phyloP scores from a whole-genome alignment of 139 green algal genomes.

The Dunaliella sp. region DNA sequence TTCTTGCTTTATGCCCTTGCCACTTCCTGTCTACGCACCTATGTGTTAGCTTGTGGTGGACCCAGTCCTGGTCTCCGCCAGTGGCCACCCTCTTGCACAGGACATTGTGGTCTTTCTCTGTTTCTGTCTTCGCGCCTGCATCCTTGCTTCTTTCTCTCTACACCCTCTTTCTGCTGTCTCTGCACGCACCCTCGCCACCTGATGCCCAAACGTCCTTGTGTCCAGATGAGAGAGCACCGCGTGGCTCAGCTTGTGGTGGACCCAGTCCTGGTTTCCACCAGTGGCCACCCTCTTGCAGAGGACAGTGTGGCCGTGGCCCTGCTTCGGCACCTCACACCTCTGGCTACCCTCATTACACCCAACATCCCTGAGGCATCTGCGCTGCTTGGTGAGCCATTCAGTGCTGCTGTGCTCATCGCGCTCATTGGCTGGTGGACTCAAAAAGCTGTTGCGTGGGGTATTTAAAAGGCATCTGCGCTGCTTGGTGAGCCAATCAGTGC shows the following conservation, averaged over 20 bases:
- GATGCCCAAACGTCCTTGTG: too few relatives aligned
- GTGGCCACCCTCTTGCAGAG: conserved; percentile 70
- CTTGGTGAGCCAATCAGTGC: conserved; percentile 67
- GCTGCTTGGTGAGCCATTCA: conserved; percentile 73
- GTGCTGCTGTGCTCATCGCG: too few relatives aligned
- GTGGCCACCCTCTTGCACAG: conserved; percentile 69
- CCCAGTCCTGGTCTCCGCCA: conserved; percentile 90
- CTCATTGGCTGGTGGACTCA: too few relatives aligned
- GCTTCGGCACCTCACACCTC: conserved; percentile 65
- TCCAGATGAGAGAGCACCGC: conserved; percentile 18
- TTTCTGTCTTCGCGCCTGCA: too few relatives aligned
- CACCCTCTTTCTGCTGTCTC: too few relatives aligned
- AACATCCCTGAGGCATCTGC: conserved; percentile 88
- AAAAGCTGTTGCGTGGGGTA: too few relatives aligned
- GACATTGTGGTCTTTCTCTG: conserved; percentile 54
- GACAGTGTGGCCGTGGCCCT: conserved; percentile 58
- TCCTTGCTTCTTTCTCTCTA: too few relatives aligned
- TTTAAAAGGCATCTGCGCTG: conserved; percentile 83
- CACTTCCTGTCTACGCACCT: too few relatives aligned
- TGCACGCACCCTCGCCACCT: too few relatives aligned
- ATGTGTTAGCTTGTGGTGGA: conserved; percentile 83
- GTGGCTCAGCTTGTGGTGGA: conserved; percentile 80
- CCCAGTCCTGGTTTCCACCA: conserved; percentile 91
- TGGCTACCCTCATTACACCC: conserved; percentile 86
- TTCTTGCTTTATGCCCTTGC: too few relatives aligned